phyloP scores from a whole-genome alignment of 495 filamentous ascomycete species.

The Penicillium antarcticum region DNA sequence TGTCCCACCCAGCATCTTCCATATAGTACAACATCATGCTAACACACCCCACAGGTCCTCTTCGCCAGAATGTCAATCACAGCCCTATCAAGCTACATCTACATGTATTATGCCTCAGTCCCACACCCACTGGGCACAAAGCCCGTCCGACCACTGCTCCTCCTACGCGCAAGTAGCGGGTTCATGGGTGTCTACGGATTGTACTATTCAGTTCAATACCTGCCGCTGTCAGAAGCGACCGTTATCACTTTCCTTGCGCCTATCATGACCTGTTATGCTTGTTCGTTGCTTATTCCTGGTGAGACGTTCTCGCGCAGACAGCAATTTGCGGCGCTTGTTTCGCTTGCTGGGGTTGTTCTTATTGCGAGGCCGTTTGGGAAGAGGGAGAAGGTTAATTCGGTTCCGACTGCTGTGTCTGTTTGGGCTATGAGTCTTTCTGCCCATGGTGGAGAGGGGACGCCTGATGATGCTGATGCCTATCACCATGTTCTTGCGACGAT shows the following conservation, averaged over 20 bases:
- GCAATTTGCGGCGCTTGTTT: constrained; percentile 71
- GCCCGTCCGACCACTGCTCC: constrained; percentile 62
- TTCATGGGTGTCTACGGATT: constrained; percentile 85
- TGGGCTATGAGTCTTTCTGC: constrained; percentile 6
- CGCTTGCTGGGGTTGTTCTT: constrained; percentile 75
- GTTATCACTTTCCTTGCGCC: constrained; percentile 91
- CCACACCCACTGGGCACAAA: constrained; percentile 67
- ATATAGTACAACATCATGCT: too few species aligned
- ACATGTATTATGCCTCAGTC: constrained; percentile 70
- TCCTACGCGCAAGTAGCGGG: constrained; percentile 67
- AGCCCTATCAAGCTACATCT: constrained; percentile 58
- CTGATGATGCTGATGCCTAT: constrained; percentile 35
- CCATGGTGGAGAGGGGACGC: constrained; percentile 15
- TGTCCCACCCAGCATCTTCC: neutral
- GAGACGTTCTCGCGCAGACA: constrained; percentile 80
- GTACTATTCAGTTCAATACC: constrained; percentile 81
- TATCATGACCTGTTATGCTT: constrained; percentile 76
- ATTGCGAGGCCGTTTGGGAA: constrained; percentile 70
- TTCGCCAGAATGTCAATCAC: constrained; percentile 85
- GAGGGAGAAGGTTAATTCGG: neutral
- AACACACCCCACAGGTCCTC: constrained; percentile 52
- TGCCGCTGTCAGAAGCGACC: constrained; percentile 86
- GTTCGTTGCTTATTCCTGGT: constrained; percentile 65
- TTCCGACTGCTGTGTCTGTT: neutral
- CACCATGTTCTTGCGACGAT: constrained; percentile 73